A percentile compares a stretch with the other conserved stretches of the same genome.
Conservation (phyloP, 208 protist species). For the Leishmania tarentolae region DNA sequence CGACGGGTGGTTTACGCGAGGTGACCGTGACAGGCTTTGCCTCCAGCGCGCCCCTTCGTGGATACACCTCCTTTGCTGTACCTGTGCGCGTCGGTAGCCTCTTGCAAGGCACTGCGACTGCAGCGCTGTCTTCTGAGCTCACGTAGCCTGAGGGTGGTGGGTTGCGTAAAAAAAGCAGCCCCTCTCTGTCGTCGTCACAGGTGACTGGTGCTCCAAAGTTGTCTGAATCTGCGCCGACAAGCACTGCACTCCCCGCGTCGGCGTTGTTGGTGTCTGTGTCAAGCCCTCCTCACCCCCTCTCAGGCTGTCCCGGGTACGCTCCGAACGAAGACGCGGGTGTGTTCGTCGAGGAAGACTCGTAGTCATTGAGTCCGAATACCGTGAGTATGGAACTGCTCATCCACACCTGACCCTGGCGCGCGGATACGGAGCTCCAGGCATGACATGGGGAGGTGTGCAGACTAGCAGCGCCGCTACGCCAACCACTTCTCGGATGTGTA, state of each 20-base stretch:
- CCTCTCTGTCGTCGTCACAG: neutral
- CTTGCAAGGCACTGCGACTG: no score
- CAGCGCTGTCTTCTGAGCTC: no score
- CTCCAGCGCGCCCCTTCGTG: no score
- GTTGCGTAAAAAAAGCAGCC: neutral
- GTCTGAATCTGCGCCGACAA: neutral
- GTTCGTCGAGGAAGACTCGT: neutral
- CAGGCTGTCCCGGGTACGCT: neutral
- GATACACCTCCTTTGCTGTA: no score
- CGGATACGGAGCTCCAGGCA: neutral
- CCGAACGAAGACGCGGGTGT: neutral
- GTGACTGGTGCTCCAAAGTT: neutral
- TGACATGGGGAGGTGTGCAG: neutral
- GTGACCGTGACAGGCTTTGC: no score
- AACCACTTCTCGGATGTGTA: neutral
- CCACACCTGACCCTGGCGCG: neutral
- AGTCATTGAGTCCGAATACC: neutral
- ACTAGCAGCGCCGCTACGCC: neutral
- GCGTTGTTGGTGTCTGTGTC: neutral
- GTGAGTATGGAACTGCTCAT: neutral
- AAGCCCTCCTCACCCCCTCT: no score
- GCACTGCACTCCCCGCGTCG: neutral
- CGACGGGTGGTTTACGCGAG: no score
- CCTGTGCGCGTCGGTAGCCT: no score
- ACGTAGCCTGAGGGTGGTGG: no score